phyloP scores from a whole-genome alignment of 2,329 filamentous ascomycete species.

The Ampelomyces quisqualis region DNA sequence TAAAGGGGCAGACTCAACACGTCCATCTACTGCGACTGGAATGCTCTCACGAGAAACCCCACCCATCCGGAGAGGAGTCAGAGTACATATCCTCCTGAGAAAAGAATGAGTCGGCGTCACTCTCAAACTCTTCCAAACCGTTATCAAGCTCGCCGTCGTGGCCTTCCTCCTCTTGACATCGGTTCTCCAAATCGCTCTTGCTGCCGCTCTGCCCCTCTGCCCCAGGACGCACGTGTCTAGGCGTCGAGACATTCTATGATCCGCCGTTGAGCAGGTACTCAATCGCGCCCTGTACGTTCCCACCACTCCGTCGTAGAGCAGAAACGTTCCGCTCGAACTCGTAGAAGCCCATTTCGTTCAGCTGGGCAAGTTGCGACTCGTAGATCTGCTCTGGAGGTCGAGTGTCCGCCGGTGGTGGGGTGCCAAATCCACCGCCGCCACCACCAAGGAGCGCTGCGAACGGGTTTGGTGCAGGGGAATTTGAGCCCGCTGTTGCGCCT shows the following conservation, averaged over 20 bases:
- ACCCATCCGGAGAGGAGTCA: not conserved
- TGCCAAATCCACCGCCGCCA: conserved; percentile 41
- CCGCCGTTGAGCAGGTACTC: conserved; percentile 61
- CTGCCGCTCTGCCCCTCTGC: no score
- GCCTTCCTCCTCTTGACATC: conserved; percentile 4
- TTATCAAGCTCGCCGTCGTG: conserved; percentile 1
- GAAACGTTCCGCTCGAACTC: conserved; percentile 93
- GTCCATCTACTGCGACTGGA: no score
- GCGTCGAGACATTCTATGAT: conserved; percentile 20
- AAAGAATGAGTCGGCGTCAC: not conserved
- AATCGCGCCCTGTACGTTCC: conserved; percentile 89
- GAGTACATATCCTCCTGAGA: no score
- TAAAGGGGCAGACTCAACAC: no score
- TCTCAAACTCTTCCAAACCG: conserved; percentile 6
- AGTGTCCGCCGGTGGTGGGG: conserved; percentile 68
- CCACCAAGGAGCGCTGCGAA: conserved; percentile 51
- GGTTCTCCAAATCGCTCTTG: not conserved
- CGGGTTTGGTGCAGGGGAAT: conserved; percentile 34
- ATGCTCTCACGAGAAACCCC: no score
- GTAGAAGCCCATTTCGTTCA: conserved; percentile 99
- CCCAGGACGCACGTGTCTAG: no score
- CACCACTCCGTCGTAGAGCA: conserved; percentile 82
- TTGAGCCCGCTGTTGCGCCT: conserved; percentile 16
- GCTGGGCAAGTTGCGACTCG: conserved; percentile 81
- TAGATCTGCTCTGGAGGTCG: conserved; percentile 93